phyloP scores from a whole-genome alignment of 2,329 filamentous ascomycete genomes.

The Cytospora paraplurivora region DNA sequence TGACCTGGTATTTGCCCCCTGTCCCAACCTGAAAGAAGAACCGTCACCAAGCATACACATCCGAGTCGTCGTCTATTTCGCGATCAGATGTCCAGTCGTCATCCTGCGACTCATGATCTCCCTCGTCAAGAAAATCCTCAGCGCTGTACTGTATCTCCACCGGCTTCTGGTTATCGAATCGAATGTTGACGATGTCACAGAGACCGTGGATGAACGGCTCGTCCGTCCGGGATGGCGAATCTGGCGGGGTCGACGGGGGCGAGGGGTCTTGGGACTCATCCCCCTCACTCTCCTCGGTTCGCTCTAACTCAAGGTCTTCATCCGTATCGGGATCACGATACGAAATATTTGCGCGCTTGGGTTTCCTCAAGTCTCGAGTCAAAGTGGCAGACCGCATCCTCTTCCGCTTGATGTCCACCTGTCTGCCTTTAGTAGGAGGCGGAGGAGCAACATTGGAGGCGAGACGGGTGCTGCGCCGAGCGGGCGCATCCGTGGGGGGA shows the following conservation, averaged over 20 bases:
- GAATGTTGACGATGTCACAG: constrained; percentile 70
- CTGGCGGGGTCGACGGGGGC: constrained; percentile 17
- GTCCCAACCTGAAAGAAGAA: background rate
- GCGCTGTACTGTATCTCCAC: constrained; percentile 69
- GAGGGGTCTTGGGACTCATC: constrained; percentile 23
- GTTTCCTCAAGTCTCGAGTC: constrained; percentile 23
- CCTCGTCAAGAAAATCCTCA: constrained; percentile 67
- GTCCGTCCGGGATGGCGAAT: constrained; percentile 10
- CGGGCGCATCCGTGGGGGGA: constrained; percentile 10
- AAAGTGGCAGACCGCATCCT: constrained; percentile 18
- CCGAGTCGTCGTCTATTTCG: constrained; percentile 61
- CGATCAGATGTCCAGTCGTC: constrained; percentile 51
- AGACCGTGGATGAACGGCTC: constrained; percentile 61
- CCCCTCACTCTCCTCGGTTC: constrained; percentile 27
- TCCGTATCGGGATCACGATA: constrained; percentile 27
- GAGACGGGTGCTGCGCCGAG: constrained; percentile 37
- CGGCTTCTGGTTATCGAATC: constrained; percentile 76
- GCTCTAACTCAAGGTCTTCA: constrained; percentile 26
- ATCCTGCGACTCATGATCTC: constrained; percentile 57
- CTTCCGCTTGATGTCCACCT: constrained; percentile 17
- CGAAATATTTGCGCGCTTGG: constrained; percentile 23
- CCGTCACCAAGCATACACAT: constrained; percentile 38
- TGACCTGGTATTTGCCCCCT: constrained; percentile 2
- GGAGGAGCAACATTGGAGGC: constrained; percentile 30
- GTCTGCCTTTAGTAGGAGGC: background rate